Evolutionary conservation across 805 yeast genomes (phyloP).

Genomic region (Wickerhamomyces tratensis): DNA sequence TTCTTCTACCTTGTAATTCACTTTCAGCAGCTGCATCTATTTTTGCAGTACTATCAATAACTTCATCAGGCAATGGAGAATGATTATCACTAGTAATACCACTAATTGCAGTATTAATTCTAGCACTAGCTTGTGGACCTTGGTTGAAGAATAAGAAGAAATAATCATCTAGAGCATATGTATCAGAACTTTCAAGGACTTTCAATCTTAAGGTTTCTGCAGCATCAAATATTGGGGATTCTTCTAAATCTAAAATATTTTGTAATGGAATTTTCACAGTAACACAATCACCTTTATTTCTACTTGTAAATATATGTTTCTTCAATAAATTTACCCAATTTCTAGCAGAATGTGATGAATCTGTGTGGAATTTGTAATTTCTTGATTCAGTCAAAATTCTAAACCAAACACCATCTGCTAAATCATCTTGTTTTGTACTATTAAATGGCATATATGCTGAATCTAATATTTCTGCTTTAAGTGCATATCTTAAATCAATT

Average conservation of each 20-base stretch:
- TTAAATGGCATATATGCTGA: too few relatives aligned
- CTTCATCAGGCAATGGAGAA: background rate
- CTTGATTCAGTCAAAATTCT: constrained; percentile 47
- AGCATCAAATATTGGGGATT: constrained; percentile 42
- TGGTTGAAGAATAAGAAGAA: constrained; percentile 56
- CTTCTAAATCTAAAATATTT: constrained; percentile 54
- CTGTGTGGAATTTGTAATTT: constrained; percentile 61
- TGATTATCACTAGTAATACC: constrained; percentile 13
- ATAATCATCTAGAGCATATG: constrained; percentile 57
- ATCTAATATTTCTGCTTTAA: constrained; percentile 43
- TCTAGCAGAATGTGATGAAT: constrained; percentile 61
- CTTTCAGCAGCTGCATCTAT: background rate
- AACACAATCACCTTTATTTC: constrained; percentile 64
- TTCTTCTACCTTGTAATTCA: background rate
- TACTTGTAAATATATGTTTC: constrained; percentile 66
- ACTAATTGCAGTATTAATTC: constrained; percentile 30
- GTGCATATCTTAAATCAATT: constrained; percentile 59
- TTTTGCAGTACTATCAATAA: constrained; percentile 7
- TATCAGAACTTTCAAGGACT: constrained; percentile 44
- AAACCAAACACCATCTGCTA: constrained; percentile 35
- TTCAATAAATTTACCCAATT: constrained; percentile 72
- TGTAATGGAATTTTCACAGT: constrained; percentile 67
- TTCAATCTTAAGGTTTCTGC: constrained; percentile 51
- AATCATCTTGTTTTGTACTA: background rate
- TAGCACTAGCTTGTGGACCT: constrained; percentile 32